Percentiles rank a stretch among this genome's conserved stretches.
Conservation (phyloP, 1,139 yeast species). For the Zygosaccharomyces pseudobailii region DNA sequence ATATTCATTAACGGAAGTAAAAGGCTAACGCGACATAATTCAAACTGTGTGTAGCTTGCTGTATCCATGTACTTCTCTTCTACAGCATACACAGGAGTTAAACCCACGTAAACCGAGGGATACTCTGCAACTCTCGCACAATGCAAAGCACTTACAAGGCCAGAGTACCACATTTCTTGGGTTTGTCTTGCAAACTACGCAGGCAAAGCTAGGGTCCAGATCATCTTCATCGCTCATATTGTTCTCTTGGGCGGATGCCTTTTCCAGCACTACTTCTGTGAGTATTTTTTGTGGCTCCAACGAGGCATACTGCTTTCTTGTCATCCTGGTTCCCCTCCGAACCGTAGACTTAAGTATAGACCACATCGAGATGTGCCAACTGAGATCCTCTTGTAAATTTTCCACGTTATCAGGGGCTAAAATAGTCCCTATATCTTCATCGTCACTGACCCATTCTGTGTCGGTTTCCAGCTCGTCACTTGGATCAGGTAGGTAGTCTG, state of each 20-base stretch:
- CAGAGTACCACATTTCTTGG: slow-evolving; percentile 76
- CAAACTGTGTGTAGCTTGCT: slow-evolving; percentile 40
- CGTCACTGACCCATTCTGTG: slow-evolving; percentile 17
- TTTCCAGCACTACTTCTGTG: slow-evolving; percentile 28
- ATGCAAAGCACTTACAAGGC: slow-evolving; percentile 90
- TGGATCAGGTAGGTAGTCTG: slow-evolving; percentile 36
- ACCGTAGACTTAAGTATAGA: slow-evolving; percentile 28
- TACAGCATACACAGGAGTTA: slow-evolving; percentile 81
- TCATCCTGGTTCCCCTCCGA: slow-evolving; percentile 25
- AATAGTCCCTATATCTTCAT: slow-evolving; percentile 19
- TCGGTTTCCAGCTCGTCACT: slow-evolving; percentile 16
- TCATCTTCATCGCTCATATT: slow-evolving; percentile 19
- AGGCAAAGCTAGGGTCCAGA: slow-evolving; percentile 34
- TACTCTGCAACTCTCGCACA: slow-evolving; percentile 78
- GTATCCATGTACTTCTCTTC: slow-evolving; percentile 61
- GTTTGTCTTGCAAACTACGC: slow-evolving; percentile 79
- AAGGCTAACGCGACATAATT: neutral
- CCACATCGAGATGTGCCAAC: slow-evolving; percentile 31
- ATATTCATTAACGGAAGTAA: neutral
- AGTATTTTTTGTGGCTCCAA: slow-evolving; percentile 29
- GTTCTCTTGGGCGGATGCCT: slow-evolving; percentile 9
- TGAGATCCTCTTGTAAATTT: slow-evolving; percentile 12
- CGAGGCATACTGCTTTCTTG: slow-evolving; percentile 34
- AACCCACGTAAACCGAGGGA: slow-evolving; percentile 72
- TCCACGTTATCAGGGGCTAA: slow-evolving; percentile 9